These are phyloP conservation scores for Volvox africanus DNA, from an alignment of 139 green algal species.

Conservation along the genomic window DNA sequence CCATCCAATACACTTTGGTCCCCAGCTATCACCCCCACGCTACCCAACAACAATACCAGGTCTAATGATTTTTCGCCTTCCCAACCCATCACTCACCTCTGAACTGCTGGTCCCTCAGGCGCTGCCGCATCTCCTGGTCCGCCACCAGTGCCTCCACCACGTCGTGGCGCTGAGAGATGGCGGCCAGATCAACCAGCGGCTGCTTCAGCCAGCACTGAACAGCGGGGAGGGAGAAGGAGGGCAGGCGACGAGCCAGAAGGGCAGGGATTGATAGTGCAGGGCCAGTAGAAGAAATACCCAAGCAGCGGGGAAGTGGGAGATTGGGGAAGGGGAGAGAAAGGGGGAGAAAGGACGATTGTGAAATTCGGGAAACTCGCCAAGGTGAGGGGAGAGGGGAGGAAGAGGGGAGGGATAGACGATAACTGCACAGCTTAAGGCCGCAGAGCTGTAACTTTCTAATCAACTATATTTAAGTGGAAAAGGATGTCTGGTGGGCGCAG, in stretches of 20 bases:
- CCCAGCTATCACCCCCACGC: too few species aligned
- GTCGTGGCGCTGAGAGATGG: conserved; percentile 84
- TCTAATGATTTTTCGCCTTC: background rate
- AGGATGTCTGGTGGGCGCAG: too few species aligned
- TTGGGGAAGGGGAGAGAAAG: background rate
- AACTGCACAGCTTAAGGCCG: too few species aligned
- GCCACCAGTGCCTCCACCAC: conserved; percentile 87
- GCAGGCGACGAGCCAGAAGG: too few species aligned
- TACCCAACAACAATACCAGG: too few species aligned
- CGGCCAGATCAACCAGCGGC: conserved; percentile 81
- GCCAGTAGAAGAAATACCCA: too few species aligned
- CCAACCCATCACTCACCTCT: conserved; percentile 38
- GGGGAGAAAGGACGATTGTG: background rate
- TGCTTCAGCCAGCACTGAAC: conserved; percentile 95
- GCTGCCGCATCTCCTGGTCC: conserved; percentile 78
- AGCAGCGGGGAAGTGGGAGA: background rate
- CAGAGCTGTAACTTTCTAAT: too few species aligned
- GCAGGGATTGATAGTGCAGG: background rate
- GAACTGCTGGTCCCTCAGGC: conserved; percentile 73
- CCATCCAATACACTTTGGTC: too few species aligned
- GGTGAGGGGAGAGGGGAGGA: background rate
- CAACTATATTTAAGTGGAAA: too few species aligned
- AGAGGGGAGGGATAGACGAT: background rate
- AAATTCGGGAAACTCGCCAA: too few species aligned
- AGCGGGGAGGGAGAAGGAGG: background rate